Percentiles rank a stretch among this genome's conserved stretches.
Conservation (phyloP, 345 rosid species). For the Tarenaya hassleriana region DNA sequence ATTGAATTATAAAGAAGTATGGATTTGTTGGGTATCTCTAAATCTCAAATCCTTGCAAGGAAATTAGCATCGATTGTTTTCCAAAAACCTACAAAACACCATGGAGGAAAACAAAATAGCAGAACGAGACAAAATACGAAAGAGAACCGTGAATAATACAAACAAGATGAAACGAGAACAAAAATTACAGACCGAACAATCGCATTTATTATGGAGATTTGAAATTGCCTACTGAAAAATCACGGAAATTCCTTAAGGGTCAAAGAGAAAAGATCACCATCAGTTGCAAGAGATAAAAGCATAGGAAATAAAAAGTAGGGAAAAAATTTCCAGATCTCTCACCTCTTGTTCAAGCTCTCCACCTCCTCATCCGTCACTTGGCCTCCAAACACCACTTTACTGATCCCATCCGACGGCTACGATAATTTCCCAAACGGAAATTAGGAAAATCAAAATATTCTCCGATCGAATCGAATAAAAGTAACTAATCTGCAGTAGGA, state of each 20-base stretch:
- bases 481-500: neutral
- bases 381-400: slow-evolving; percentile 94
- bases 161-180: no score
- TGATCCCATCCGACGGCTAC: slow-evolving; percentile 92
- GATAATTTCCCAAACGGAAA: slow-evolving; percentile 6
- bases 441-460: neutral
- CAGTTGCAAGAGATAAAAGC: slow-evolving; percentile 2
- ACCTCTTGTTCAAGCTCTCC: slow-evolving; percentile 88
- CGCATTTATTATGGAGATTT: no score
- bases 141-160: slow-evolving; percentile 6
- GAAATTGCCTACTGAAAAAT: neutral
- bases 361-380: slow-evolving; percentile 95
- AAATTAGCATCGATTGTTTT: neutral
- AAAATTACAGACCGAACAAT: neutral
- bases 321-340: slow-evolving; percentile 37
- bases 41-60: no score
- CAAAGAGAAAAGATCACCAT: slow-evolving; percentile 17
- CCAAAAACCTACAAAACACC: no score
- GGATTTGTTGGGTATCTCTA: no score
- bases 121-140: slow-evolving; percentile 1
- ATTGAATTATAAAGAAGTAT: no score
- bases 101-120: neutral
- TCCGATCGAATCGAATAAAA: neutral
- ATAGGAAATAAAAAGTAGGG: neutral
- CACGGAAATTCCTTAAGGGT: slow-evolving; percentile 5